Evolutionary conservation across 78 protist genomes (phyloP), one percentile per base, ranked within the genome.

Genomic region (Polysphondylium violaceum): DNA sequence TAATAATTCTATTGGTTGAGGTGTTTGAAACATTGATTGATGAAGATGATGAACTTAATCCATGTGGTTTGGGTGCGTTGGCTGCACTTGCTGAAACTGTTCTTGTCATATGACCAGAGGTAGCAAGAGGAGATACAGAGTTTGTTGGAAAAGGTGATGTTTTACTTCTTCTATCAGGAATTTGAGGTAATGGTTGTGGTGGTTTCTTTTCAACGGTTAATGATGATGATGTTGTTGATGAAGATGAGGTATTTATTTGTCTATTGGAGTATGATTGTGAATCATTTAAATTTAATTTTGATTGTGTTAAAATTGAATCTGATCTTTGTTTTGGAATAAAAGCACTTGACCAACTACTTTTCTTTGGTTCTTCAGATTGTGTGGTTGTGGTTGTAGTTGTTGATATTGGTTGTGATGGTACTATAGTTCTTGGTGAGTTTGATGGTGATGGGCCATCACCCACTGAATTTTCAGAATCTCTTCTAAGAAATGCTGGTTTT

Each of bases 71-170:
- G 17, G 53, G 60, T n/a, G 83, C 68, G 69, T 40, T 74, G 36
- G 51, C 73, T 31, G 63, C 79, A 43, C 41, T 36, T 51, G 58
- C 79, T 16, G 78, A 65, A 27, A 38, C 14, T 17, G 91, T 83
- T 67, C 72, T 55, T 40, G 43, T 79, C 12, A 83, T n/a, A 50
- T 72, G 79, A 5, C 55, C 40, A 23, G 47, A 33, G 3, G 14
- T 25, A 23, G 68, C 14, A 36, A 83, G 33, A 31, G 89, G 89
- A 64, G 76, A 47, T 3, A 75, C 38, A 11, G 75, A 12, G 8
- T 43, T 56, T 27, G 87, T 3, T 6, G 91, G 77, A 53, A 67
- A 67, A 16, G 77, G 76, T 69, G 91, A 69, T 3, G 91, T 67
- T 59, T 69, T 67, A 16, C 76, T 55, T 19, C 77, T 72, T 73